Conservation (phyloP, 179 eudicot species). For the Spergularia azorica region DNA sequence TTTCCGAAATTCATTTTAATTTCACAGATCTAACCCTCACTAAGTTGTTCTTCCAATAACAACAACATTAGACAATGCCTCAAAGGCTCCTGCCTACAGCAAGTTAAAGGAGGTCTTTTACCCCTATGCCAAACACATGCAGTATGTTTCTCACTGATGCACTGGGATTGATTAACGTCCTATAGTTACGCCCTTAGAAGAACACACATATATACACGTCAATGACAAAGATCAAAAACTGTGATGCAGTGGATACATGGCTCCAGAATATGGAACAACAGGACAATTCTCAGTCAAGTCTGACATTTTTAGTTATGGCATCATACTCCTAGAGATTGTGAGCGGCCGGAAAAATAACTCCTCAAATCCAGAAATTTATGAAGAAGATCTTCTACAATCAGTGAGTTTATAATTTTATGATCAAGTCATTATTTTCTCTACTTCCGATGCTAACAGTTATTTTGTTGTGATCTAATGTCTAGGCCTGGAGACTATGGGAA, state of each 20-base stretch:
- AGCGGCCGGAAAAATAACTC: slow-evolving; percentile 31
- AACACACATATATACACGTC: background rate
- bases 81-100: too few species aligned
- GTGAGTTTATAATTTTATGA: slow-evolving; percentile 26
- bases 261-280: slow-evolving; percentile 35
- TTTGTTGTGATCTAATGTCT: background rate
- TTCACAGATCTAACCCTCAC: background rate
- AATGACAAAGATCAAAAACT: slow-evolving; percentile 5
- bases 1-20: background rate
- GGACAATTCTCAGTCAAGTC: slow-evolving; percentile 38
- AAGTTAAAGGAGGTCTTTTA: too few species aligned
- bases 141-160: too few species aligned
- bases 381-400: slow-evolving; percentile 34
- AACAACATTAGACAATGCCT: too few species aligned
- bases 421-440: background rate
- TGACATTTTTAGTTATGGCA: slow-evolving; percentile 44
- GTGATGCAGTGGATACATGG: slow-evolving; percentile 37
- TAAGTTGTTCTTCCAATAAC: too few species aligned
- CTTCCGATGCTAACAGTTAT: background rate
- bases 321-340: slow-evolving; percentile 44
- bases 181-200: too few species aligned
- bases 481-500: slow-evolving; percentile 51
- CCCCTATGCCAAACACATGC: too few species aligned
- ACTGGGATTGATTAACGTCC: too few species aligned
- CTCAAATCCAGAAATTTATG: slow-evolving; percentile 21